Conservation (phyloP, 805 yeast genomes). For the Candida boleticola region DNA sequence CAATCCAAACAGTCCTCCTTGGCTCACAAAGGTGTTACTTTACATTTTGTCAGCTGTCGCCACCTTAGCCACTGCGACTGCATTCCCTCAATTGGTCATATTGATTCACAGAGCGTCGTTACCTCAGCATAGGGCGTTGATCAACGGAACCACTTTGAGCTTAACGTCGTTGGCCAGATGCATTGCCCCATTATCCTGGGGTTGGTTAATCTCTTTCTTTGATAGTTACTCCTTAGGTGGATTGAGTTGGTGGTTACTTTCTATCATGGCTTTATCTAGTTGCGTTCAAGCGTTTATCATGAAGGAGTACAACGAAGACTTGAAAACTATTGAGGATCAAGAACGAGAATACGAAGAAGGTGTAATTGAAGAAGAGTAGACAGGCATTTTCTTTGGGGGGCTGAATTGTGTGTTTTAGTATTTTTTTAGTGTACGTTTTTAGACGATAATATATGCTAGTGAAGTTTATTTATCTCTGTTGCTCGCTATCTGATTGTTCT, state of each 20-base stretch:
- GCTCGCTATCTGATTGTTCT: too few relatives aligned
- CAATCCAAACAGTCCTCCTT: constrained; percentile 23
- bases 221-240: constrained; percentile 21
- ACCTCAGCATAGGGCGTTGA: constrained; percentile 32
- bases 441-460: too few relatives aligned
- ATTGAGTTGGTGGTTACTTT: constrained; percentile 36
- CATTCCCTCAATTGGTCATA: constrained; percentile 34
- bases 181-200: constrained; percentile 32
- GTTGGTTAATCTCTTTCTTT: constrained; percentile 34
- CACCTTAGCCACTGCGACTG: constrained; percentile 33
- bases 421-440: too few relatives aligned
- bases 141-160: constrained; percentile 33
- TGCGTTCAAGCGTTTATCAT: constrained; percentile 26
- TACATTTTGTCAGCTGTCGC: constrained; percentile 29
- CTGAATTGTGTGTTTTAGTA: too few relatives aligned
- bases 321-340: constrained; percentile 4
- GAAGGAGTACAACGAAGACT: constrained; percentile 27
- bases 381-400: too few relatives aligned
- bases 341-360: constrained; percentile 4
- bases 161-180: constrained; percentile 31
- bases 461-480: too few relatives aligned
- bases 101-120: constrained; percentile 35
- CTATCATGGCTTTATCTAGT: constrained; percentile 27
- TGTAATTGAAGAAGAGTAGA: too few relatives aligned
- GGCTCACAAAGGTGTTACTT: constrained; percentile 17